These are phyloP conservation scores for Beta lomatogona DNA, from an alignment of 179 eudicot genomes.

Conservation along the genomic window DNA sequence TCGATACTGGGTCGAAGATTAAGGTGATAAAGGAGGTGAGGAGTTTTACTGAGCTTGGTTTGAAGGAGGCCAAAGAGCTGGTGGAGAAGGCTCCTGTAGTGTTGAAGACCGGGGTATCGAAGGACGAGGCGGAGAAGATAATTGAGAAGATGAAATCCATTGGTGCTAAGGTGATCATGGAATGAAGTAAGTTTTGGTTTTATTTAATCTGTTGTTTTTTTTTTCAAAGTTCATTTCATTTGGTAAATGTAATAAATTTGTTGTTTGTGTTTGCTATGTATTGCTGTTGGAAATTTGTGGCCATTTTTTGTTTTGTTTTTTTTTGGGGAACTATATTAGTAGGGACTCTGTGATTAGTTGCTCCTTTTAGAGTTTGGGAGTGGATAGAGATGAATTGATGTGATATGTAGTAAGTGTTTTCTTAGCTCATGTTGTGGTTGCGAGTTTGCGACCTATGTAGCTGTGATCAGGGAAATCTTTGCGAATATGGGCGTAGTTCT, in stretches of 20 bases:
- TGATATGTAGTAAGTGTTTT: too few species aligned
- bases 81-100: constrained; percentile 94
- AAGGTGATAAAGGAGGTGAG: constrained; percentile 96
- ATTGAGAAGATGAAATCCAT: constrained; percentile 81
- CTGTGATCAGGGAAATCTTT: not conserved
- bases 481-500: not conserved
- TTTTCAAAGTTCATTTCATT: not conserved
- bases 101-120: constrained; percentile 80
- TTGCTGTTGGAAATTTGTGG: too few species aligned
- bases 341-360: too few species aligned
- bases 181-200: constrained; percentile 47
- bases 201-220: not conserved
- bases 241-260: too few species aligned
- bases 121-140: constrained; percentile 91
- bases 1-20: constrained; percentile 68
- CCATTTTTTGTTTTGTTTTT: too few species aligned
- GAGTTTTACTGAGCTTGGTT: constrained; percentile 76
- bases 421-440: too few species aligned
- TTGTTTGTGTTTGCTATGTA: not conserved
- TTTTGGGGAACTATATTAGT: too few species aligned
- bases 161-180: constrained; percentile 85
- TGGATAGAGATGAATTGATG: too few species aligned
- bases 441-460: too few species aligned
- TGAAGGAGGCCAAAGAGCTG: constrained; percentile 95
- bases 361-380: too few species aligned